phyloP scores from a whole-genome alignment of 2,329 filamentous ascomycete genomes.

The Fusarium odoratissimum region DNA sequence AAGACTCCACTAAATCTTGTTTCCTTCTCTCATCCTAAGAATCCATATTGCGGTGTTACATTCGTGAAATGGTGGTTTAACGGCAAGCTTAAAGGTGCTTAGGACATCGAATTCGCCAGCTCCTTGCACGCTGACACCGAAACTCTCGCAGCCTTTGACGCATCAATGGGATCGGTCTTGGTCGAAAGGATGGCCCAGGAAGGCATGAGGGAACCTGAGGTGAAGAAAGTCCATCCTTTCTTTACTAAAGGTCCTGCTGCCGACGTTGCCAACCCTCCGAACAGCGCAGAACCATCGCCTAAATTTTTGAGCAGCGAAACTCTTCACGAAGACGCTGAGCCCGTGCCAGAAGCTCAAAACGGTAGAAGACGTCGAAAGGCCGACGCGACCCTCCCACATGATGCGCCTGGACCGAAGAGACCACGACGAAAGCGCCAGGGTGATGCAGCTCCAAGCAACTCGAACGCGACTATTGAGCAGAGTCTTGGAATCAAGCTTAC shows the following conservation, averaged over 20 bases:
- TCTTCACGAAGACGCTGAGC: not conserved
- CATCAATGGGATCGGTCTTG: slow-evolving; percentile 57
- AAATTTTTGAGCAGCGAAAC: not conserved
- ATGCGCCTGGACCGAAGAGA: slow-evolving; percentile 44
- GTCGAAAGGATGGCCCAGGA: slow-evolving; percentile 59
- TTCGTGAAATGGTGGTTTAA: slow-evolving; percentile 36
- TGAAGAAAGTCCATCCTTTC: slow-evolving; percentile 67
- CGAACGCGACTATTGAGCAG: slow-evolving; percentile 22
- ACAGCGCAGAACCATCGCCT: not conserved
- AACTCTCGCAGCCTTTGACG: slow-evolving; percentile 13
- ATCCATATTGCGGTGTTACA: not conserved
- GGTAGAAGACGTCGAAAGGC: slow-evolving; percentile 59
- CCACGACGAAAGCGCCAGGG: slow-evolving; percentile 41
- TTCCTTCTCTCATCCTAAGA: not conserved
- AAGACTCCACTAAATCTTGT: not conserved
- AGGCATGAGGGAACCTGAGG: slow-evolving; percentile 49
- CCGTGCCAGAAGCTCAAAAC: slow-evolving; percentile 43
- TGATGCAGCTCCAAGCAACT: slow-evolving; percentile 18
- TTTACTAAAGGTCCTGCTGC: slow-evolving; percentile 53
- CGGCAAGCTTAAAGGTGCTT: slow-evolving; percentile 18
- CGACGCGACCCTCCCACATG: slow-evolving; percentile 40
- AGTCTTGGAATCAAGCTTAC: slow-evolving; percentile 14
- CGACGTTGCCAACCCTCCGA: slow-evolving; percentile 11
- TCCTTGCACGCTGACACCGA: slow-evolving; percentile 1
- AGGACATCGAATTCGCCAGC: not conserved